These are phyloP conservation scores for Helminthosporium solani DNA, from an alignment of 2,329 filamentous ascomycete species.

Conservation along the genomic window DNA sequence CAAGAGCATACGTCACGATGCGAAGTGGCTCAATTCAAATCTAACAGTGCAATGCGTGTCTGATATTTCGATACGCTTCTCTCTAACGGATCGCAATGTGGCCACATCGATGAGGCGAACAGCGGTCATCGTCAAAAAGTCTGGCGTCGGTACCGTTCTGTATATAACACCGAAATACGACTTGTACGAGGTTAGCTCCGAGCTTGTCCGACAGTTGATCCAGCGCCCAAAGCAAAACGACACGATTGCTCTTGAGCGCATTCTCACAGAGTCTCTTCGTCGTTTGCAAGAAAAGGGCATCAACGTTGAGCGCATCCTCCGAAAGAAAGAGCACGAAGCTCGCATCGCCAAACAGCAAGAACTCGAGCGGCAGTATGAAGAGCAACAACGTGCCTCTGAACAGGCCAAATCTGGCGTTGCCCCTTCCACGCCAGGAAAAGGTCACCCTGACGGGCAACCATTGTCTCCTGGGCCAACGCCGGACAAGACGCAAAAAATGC, in stretches of 20 bases:
- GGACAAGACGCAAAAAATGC: constrained; percentile 36
- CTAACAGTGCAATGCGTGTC: constrained; percentile 75
- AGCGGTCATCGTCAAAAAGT: constrained; percentile 74
- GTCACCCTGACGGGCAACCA: not conserved
- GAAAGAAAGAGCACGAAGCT: constrained; percentile 83
- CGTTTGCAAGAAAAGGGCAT: constrained; percentile 85
- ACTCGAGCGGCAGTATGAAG: constrained; percentile 65
- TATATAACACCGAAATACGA: constrained; percentile 77
- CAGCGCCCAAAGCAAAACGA: constrained; percentile 83
- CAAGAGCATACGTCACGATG: constrained; percentile 74
- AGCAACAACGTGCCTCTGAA: constrained; percentile 48
- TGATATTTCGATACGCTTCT: constrained; percentile 73
- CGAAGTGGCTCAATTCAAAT: constrained; percentile 87
- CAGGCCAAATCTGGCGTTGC: constrained; percentile 27
- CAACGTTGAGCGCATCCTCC: constrained; percentile 92
- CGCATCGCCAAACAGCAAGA: constrained; percentile 83
- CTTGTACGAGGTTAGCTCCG: constrained; percentile 89
- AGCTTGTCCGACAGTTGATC: constrained; percentile 77
- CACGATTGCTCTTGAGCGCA: constrained; percentile 85
- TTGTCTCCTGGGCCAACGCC: constrained; percentile 17
- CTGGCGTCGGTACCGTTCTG: constrained; percentile 65
- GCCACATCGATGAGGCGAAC: constrained; percentile 47
- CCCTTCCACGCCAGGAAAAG: constrained; percentile 26
- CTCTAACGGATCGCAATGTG: constrained; percentile 70
- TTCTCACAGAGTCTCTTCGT: constrained; percentile 80